Conservation (phyloP, 2,329 filamentous ascomycete genomes). For the Tolypocladium nubicola region DNA sequence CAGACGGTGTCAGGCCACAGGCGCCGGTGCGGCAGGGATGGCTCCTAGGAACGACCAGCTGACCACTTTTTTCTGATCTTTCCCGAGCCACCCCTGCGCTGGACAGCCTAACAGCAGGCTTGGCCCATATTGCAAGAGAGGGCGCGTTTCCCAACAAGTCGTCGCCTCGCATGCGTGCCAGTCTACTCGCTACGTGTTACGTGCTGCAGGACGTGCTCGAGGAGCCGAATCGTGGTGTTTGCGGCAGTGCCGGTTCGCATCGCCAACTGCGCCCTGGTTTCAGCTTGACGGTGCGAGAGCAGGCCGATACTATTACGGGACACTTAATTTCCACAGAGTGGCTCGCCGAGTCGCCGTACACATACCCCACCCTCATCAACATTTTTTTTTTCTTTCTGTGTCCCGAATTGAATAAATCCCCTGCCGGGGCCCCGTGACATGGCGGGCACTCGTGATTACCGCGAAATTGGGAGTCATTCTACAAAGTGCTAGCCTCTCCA, state of each 20-base stretch:
- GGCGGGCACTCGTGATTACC: not conserved
- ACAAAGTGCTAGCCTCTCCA: not conserved
- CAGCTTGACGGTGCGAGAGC: not conserved
- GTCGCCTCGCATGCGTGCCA: not conserved
- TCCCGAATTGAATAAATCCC: not conserved
- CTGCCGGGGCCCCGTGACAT: not conserved
- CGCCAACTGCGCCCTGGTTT: not conserved
- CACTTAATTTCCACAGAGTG: not conserved
- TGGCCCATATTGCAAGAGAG: not conserved
- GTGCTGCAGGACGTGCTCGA: not conserved
- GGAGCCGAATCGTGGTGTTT: not conserved
- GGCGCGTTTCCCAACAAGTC: not conserved
- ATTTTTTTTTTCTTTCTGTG: not conserved
- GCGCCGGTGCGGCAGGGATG: not conserved
- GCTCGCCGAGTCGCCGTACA: not conserved
- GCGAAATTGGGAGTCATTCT: not conserved
- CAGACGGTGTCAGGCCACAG: not conserved
- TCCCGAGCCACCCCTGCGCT: not conserved
- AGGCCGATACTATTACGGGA: not conserved
- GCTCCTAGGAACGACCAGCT: not conserved
- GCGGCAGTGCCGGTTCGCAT: not conserved
- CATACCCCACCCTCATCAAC: not conserved
- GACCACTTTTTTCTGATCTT: not conserved
- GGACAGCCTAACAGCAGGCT: not conserved
- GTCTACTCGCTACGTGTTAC: not conserved